These are phyloP conservation scores for Penicillium sp. DNA, from an alignment of 2,329 filamentous ascomycete genomes.

Conservation along the genomic window DNA sequence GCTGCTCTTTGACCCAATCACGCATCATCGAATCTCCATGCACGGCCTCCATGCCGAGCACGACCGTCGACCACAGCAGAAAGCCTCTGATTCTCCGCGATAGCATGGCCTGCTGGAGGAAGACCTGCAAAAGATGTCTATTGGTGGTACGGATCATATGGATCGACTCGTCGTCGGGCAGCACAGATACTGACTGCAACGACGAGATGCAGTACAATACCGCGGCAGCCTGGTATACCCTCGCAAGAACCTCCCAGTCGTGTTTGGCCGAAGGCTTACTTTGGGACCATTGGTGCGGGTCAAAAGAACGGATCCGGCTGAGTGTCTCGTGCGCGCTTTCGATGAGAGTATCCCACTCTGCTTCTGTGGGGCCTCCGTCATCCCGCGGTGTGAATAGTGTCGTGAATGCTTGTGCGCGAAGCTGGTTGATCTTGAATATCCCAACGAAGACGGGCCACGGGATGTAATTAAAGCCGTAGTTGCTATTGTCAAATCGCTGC, in stretches of 20 bases:
- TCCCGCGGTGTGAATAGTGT: background rate
- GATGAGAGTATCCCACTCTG: too few species aligned
- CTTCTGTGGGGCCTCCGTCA: too few species aligned
- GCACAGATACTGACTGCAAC: conserved; percentile 33
- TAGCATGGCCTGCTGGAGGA: conserved; percentile 20
- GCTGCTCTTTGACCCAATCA: conserved; percentile 27
- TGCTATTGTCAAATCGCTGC: conserved; percentile 17
- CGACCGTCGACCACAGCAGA: conserved; percentile 38
- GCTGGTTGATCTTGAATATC: conserved; percentile 37
- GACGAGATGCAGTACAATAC: conserved; percentile 40
- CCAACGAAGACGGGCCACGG: conserved; percentile 35
- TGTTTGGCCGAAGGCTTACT: conserved; percentile 23
- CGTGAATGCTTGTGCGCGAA: conserved; percentile 25
- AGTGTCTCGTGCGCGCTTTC: background rate
- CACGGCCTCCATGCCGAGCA: conserved; percentile 37
- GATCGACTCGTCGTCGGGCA: conserved; percentile 22
- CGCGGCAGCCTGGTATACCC: conserved; percentile 32
- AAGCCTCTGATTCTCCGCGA: conserved; percentile 14
- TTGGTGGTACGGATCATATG: background rate
- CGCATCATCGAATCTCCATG: conserved; percentile 20
- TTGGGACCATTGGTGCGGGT: conserved; percentile 29
- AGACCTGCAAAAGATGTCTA: background rate
- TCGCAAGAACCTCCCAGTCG: conserved; percentile 31
- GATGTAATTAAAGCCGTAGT: conserved; percentile 29
- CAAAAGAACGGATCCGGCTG: conserved; percentile 30